Evolutionary conservation across 306 rosid genomes (phyloP).

Genomic region (Psophocarpus tetragonolobus): DNA sequence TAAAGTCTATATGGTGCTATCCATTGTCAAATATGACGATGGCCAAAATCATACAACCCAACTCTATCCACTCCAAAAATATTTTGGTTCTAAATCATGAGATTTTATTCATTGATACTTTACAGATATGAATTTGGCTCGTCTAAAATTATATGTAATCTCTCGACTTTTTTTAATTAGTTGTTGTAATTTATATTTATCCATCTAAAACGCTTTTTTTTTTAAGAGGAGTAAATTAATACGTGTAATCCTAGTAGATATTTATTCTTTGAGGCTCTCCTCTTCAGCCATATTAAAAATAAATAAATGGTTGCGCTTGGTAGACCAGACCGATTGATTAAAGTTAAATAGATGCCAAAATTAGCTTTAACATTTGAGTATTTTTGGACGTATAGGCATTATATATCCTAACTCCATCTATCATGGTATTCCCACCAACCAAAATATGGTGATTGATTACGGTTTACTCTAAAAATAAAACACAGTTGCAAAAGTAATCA

Average conservation of each 20-base stretch:
- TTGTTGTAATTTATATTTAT: background rate
- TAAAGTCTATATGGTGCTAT: constrained; percentile 24
- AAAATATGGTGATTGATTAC: constrained; percentile 22
- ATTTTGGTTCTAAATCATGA: background rate
- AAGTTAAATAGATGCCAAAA: constrained; percentile 4
- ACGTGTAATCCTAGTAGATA: background rate
- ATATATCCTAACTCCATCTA: background rate
- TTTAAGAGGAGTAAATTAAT: background rate
- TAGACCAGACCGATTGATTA: background rate
- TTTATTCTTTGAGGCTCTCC: background rate
- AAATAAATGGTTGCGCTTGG: background rate
- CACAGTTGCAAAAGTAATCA: constrained; percentile 4
- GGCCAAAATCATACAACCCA: background rate
- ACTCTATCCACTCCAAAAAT: background rate
- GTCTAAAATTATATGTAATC: background rate
- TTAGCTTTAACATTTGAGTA: constrained; percentile 17
- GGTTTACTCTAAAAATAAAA: background rate
- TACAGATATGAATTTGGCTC: background rate
- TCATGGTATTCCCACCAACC: background rate
- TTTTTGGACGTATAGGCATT: background rate
- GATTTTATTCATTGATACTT: background rate
- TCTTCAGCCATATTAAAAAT: background rate
- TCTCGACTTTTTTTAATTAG: background rate
- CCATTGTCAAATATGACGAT: constrained; percentile 20
- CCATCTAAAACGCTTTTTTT: background rate